A percentile compares a stretch with the other conserved stretches of the same genome.
Conservation (phyloP, 2,329 filamentous ascomycete genomes). For the Penicillium sp. region DNA sequence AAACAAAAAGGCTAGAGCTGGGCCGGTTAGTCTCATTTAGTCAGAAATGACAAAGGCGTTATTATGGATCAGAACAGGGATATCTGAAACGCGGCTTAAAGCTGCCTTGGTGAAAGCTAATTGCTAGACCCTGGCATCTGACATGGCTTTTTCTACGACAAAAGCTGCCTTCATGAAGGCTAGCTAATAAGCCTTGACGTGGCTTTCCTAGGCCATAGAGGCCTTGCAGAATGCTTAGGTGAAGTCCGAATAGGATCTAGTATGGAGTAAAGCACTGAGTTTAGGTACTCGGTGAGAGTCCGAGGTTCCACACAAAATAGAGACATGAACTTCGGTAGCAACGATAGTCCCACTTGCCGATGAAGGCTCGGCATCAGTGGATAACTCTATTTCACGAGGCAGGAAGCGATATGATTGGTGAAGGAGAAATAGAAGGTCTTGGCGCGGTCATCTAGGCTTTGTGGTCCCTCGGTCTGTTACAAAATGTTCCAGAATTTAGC, state of each 20-base stretch:
- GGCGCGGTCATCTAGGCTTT: not conserved
- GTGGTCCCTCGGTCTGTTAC: not conserved
- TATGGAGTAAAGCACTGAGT: too few relatives aligned
- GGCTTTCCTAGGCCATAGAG: not conserved
- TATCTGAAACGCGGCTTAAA: not conserved
- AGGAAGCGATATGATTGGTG: not conserved
- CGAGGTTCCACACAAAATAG: too few relatives aligned
- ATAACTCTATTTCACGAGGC: not conserved
- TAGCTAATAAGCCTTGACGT: too few relatives aligned
- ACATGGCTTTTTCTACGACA: too few relatives aligned
- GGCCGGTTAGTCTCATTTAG: not conserved
- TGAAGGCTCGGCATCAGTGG: not conserved
- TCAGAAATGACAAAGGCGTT: not conserved
- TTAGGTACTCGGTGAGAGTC: too few relatives aligned
- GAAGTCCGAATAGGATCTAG: not conserved
- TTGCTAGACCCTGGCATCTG: not conserved
- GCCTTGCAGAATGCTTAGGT: not conserved
- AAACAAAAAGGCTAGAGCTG: not conserved
- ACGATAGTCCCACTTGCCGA: not conserved
- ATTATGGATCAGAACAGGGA: not conserved
- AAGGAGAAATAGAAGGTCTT: not conserved
- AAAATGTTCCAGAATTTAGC: conserved; percentile 1
- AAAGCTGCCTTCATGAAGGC: too few relatives aligned
- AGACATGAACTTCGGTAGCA: conserved; percentile 1
- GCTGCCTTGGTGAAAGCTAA: not conserved